Evolutionary conservation across 1,139 yeast genomes (phyloP), one percentile per base, ranked within the genome.

Genomic region (Blastobotrys arbuscula): DNA sequence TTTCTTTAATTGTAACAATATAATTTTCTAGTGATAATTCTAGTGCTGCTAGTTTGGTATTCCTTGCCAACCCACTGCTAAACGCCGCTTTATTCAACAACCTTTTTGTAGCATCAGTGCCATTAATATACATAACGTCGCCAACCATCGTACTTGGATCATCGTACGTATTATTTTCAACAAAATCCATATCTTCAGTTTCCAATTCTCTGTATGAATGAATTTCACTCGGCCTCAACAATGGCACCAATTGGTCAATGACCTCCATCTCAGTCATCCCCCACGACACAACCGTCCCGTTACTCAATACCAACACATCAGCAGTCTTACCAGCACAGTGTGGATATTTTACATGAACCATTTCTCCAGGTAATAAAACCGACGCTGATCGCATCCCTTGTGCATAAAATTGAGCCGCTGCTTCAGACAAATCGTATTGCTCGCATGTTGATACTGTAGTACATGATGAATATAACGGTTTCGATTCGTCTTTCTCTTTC

Each of bases 271-370:
- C 75, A 3, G 57, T 52, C 57, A 85, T 68, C 12, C 87, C 88
- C 96, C 96, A 89, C 0, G 88, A 87, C 12, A 87, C 87, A 4
- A 87, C 66, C 0, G 92, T 78, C 1, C 96, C 96, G 55, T 82
- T 81, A 2, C 81, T 74, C 47, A 87, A 66, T 1, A 87, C 70
- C 68, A 86, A 74, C 1, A 85, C 70, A 55, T 83, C 89, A 1
- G 71, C 68, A 6, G 49, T 39, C 13, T 56, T 56, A 9, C 70
- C 71, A 30, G 67, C 67, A 52, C 68, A 69, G 67, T 74, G 51
- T 62, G 72, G 55, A 48, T 65, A 66, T 23, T 61, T 59, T 4
- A 74, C 64, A 51, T 72, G 72, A 1, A 85, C 72, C 24, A 86
- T 88, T 60, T 86, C 95, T 35, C 81, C 82, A 0, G 89, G 85